Evolutionary conservation across 441 rosid species (phyloP).

Genomic region (Metrosideros polymorpha): DNA sequence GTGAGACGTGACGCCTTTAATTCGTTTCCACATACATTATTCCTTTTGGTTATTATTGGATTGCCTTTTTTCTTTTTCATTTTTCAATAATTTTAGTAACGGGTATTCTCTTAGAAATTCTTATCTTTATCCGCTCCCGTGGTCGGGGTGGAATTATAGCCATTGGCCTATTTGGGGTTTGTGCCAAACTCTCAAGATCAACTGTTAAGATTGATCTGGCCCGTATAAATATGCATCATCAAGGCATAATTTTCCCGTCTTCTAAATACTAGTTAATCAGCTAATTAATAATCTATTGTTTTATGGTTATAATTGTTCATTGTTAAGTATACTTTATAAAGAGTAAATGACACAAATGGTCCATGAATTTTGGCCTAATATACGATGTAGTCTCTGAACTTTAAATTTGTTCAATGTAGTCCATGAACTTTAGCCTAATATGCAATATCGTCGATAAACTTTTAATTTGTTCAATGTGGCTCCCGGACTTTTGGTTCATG

Average conservation of each 20-base stretch:
- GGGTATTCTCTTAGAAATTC: neutral
- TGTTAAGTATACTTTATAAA: neutral
- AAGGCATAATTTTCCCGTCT: neutral
- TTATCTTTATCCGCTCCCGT: neutral
- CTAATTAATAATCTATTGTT: neutral
- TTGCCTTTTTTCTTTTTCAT: neutral
- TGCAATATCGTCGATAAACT: no score
- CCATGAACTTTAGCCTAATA: no score
- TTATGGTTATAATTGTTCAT: neutral
- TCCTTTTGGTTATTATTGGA: neutral
- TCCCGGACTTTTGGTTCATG: no score
- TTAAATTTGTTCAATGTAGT: no score
- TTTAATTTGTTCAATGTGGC: no score
- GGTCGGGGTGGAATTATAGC: neutral
- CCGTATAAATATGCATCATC: neutral
- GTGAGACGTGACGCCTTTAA: conserved; percentile 5
- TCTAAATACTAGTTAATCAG: neutral
- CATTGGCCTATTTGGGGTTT: no score
- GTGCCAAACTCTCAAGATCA: neutral
- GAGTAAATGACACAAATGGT: no score
- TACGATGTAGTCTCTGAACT: no score
- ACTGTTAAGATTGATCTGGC: neutral
- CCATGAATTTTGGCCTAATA: no score
- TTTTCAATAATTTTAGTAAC: neutral
- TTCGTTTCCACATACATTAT: conserved; percentile 7